Percentiles rank a stretch among this genome's conserved stretches.
Conservation (phyloP, 345 rosid species). For the Corymbia maculata region DNA sequence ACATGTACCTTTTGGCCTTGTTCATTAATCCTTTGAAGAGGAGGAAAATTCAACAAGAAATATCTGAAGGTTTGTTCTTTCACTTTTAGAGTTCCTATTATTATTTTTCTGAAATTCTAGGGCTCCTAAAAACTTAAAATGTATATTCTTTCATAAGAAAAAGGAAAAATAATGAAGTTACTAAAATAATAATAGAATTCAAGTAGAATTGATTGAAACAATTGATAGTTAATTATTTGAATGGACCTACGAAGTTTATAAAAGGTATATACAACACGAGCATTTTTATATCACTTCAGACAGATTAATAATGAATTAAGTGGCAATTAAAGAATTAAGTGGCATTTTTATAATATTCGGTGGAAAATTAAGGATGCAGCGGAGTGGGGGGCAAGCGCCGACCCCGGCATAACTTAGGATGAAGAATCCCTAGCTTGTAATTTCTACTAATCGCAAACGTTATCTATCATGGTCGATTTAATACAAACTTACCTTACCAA, state of each 20-base stretch:
- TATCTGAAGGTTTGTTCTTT: neutral
- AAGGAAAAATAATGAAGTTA: neutral
- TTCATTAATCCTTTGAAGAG: neutral
- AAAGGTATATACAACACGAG: neutral
- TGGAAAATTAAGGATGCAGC: too few species aligned
- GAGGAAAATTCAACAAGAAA: neutral
- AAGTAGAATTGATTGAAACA: neutral
- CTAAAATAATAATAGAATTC: neutral
- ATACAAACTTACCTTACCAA: too few species aligned
- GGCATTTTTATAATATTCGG: too few species aligned
- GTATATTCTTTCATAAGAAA: neutral
- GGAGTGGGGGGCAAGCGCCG: too few species aligned
- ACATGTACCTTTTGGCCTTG: neutral
- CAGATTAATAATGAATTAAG: neutral
- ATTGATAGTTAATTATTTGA: neutral
- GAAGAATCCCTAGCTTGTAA: too few species aligned
- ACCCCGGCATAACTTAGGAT: too few species aligned
- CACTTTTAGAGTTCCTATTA: neutral
- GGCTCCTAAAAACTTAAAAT: neutral
- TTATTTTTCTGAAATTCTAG: neutral
- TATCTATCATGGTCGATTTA: too few species aligned
- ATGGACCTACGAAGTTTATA: neutral
- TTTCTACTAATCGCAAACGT: too few species aligned
- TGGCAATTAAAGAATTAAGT: neutral
- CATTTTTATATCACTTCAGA: neutral